These are phyloP conservation scores for Suillus luteus DNA, from an alignment of 768 basidiomycete genomes.

Conservation along the genomic window DNA sequence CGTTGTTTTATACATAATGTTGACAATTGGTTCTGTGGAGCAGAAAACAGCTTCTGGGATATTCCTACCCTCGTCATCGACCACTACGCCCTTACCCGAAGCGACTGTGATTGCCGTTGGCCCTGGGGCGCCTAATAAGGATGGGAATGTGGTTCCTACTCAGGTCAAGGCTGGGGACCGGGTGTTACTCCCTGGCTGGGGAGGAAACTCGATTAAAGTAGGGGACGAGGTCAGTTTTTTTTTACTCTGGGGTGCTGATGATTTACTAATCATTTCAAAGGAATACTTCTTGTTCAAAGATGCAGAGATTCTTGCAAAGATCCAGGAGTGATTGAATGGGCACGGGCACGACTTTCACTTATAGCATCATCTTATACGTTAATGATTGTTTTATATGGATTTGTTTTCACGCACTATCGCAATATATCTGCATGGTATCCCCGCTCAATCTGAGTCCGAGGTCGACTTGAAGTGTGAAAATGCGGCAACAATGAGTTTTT, in stretches of 20 bases:
- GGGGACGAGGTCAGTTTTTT: constrained; percentile 82
- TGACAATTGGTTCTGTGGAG: background rate
- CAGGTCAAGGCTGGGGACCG: constrained; percentile 87
- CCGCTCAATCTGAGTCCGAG: constrained; percentile 24
- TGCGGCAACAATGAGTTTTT: background rate
- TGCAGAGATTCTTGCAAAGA: constrained; percentile 93
- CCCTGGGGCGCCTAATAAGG: constrained; percentile 90
- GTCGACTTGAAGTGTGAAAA: background rate
- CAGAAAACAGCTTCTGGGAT: constrained; percentile 99
- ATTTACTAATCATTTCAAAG: constrained; percentile 40
- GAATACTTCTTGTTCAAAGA: constrained; percentile 97
- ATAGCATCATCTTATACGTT: constrained; percentile 15
- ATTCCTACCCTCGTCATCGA: constrained; percentile 91
- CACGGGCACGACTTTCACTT: constrained; percentile 2
- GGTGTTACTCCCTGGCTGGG: constrained; percentile 95
- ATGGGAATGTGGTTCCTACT: constrained; percentile 73
- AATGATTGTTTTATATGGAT: constrained; percentile 20
- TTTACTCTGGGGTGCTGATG: background rate
- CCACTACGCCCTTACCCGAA: constrained; percentile 86
- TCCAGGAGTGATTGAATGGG: constrained; percentile 66
- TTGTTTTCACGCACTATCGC: constrained; percentile 24
- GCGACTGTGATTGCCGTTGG: constrained; percentile 96
- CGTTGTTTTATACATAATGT: background rate
- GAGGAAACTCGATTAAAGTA: constrained; percentile 93
- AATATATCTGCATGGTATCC: constrained; percentile 32